Conservation (phyloP, 768 basidiomycete species). For the Russula foetens region DNA sequence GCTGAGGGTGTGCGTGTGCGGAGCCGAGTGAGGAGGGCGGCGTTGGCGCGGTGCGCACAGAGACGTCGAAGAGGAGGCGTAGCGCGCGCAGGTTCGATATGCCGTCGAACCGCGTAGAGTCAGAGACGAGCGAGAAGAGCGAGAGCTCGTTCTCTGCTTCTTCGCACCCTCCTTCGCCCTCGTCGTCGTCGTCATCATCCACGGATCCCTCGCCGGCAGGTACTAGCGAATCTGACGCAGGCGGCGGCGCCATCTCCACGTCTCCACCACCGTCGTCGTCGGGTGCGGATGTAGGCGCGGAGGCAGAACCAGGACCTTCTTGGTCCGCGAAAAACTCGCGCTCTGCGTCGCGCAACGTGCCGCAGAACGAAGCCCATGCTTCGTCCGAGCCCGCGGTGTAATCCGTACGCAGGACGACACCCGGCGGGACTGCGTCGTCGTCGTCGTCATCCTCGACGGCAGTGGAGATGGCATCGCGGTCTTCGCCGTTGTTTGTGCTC, state of each 20-base stretch:
- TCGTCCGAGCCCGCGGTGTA: slow-evolving; percentile 46
- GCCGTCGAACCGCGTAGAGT: slow-evolving; percentile 35
- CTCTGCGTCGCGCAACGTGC: slow-evolving; percentile 46
- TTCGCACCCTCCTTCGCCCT: slow-evolving; percentile 20
- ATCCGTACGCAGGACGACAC: slow-evolving; percentile 66
- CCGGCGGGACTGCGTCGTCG: slow-evolving; percentile 42
- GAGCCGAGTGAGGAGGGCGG: slow-evolving; percentile 27
- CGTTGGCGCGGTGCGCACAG: slow-evolving; percentile 46
- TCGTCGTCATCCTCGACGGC: slow-evolving; percentile 7
- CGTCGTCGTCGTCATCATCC: slow-evolving; percentile 6
- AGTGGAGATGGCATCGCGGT: too few species aligned
- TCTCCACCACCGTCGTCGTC: slow-evolving; percentile 21
- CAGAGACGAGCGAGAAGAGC: slow-evolving; percentile 47
- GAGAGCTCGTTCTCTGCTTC: slow-evolving; percentile 25
- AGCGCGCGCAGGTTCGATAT: slow-evolving; percentile 61
- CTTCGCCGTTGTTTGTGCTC: too few species aligned
- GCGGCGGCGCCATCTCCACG: not conserved
- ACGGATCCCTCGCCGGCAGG: too few species aligned
- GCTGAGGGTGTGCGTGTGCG: too few species aligned
- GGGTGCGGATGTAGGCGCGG: slow-evolving; percentile 18
- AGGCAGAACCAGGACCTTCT: not conserved
- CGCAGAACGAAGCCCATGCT: slow-evolving; percentile 52
- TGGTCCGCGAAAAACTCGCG: slow-evolving; percentile 39
- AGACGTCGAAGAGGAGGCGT: slow-evolving; percentile 65
- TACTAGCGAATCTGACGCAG: too few species aligned